Base-by-base conservation (phyloP, 2,329 filamentous ascomycete genomes). In the Colletotrichum higginsianum region DNA sequence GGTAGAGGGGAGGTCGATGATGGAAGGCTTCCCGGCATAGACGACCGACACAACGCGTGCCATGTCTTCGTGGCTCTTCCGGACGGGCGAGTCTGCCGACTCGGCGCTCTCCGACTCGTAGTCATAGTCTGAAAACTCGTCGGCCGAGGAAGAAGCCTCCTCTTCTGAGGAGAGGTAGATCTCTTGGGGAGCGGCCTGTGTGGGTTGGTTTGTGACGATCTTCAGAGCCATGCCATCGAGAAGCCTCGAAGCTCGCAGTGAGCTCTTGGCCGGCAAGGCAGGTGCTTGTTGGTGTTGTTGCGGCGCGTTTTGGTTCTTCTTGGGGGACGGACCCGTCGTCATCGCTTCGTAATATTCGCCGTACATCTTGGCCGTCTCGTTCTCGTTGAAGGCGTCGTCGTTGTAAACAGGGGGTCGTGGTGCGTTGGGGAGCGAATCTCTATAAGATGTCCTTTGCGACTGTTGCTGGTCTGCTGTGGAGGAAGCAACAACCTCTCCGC, bases 151-250 rank as follows among this genome's bases (percentile, higher is more conserved):
- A 1, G 90, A 91, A 40, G 86, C 89, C 74, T 91, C 90, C 77
- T 92, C 90, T 75, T 92, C 90, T 0, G 89, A 91, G 2, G 89
- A 91, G 35, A 92, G 86, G 78, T 92, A 92, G 69, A 89, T 77
- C 67, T 90, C 87, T 78, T 91, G 89, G 7, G 89, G 87, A 2
- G 84, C 82, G 26, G 83, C 81, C 57, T 84, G 81, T 16, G 81
- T 76, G 47, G 70, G 76, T 73, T 80, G 78, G 74, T 67, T 64
- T 64, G 68, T 66, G 30, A 66, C 52, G 40, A 83, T 75, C 75
- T 81, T 82, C 11, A 85, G 76, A 55, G 76, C 76, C 57, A 77
- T 74, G 60, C 70, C 66, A 73, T 84, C 81, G 52, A 87, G 80
- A 16, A 87, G 79, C 64, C 83, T 82, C 11, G 87, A 89, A 23